Evolutionary conservation across 768 basidiomycete genomes (phyloP).

Genomic region (Suillus luteus): DNA sequence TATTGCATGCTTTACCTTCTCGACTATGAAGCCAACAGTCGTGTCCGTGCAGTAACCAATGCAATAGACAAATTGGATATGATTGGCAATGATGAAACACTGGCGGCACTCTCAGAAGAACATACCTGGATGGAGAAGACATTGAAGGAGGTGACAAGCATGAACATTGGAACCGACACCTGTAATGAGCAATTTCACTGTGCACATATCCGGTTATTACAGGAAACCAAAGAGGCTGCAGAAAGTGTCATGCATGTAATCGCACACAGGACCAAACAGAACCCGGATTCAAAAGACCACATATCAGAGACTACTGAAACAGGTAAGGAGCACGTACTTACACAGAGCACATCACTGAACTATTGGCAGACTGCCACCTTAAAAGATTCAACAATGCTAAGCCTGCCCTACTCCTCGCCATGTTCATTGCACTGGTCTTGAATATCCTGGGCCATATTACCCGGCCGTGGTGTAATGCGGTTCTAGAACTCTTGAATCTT

Average conservation of each 20-base stretch:
- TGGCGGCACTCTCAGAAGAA: background rate
- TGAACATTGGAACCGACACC: background rate
- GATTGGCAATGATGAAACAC: background rate
- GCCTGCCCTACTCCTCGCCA: background rate
- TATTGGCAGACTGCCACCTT: background rate
- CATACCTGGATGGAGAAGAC: background rate
- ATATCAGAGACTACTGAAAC: background rate
- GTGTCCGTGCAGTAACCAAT: background rate
- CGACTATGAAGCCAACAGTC: background rate
- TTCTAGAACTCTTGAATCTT: too few species aligned
- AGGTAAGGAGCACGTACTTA: background rate
- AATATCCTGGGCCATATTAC: background rate
- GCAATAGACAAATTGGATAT: background rate
- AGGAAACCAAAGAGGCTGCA: background rate
- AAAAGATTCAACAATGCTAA: background rate
- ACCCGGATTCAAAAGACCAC: background rate
- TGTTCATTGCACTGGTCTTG: slow-evolving; percentile 1
- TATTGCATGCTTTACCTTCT: background rate
- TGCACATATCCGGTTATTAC: background rate
- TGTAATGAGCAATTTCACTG: background rate
- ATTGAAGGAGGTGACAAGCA: background rate
- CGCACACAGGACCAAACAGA: background rate
- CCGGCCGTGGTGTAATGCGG: too few species aligned
- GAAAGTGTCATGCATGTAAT: background rate
- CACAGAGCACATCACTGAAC: background rate